Evolutionary conservation across 257 asterid species (phyloP).

Genomic region (Plantago major): DNA sequence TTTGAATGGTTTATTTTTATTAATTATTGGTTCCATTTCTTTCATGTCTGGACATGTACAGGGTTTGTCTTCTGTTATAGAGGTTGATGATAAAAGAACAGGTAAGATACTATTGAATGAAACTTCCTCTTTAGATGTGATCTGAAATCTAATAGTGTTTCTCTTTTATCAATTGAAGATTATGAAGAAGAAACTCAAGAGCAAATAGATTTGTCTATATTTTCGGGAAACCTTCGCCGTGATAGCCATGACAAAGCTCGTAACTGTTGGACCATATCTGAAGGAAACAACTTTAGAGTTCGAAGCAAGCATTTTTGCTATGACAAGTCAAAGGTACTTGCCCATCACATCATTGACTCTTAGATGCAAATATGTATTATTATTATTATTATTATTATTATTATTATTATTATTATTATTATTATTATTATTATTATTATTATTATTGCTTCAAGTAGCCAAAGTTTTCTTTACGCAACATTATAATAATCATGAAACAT

Average conservation of each 20-base stretch:
- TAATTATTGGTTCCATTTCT: conserved; percentile 8
- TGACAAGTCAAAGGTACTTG: conserved; percentile 34
- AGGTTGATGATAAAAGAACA: conserved; percentile 50
- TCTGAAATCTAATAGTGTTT: conserved; percentile 12
- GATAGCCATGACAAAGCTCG: conserved; percentile 55
- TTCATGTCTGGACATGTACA: conserved; percentile 31
- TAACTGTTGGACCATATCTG: conserved; percentile 59
- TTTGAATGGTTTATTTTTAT: not conserved
- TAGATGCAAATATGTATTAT: conserved; percentile 5
- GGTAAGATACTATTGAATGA: conserved; percentile 38
- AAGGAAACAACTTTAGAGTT: conserved; percentile 58
- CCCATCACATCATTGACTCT: conserved; percentile 17
- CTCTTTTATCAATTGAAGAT: conserved; percentile 26
- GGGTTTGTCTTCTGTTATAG: conserved; percentile 52
- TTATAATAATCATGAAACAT: conserved; percentile 23
- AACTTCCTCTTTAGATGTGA: conserved; percentile 8
- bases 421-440: too few species aligned
- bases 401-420: too few species aligned
- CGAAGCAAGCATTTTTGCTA: conserved; percentile 50
- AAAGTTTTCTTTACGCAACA: conserved; percentile 20
- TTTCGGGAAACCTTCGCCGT: conserved; percentile 51
- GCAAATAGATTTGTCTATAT: conserved; percentile 47
- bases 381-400: too few species aligned
- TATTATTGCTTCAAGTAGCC: conserved; percentile 15
- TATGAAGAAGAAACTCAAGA: conserved; percentile 43